phyloP scores from a whole-genome alignment of 768 basidiomycete species.

The Lentinula aciculospora region DNA sequence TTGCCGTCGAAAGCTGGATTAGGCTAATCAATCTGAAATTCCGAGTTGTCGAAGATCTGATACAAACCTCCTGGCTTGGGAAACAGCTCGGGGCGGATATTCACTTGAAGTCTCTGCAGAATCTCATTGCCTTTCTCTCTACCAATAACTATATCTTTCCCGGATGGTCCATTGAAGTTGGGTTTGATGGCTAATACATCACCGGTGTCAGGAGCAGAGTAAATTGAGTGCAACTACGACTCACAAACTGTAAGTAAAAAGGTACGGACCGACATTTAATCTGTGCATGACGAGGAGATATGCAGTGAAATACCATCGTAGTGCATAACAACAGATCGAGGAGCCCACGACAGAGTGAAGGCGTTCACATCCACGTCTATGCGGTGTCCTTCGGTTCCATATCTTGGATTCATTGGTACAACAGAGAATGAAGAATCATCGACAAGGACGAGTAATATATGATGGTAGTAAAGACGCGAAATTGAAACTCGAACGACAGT shows the following conservation, averaged over 20 bases:
- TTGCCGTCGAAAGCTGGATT: slow-evolving; percentile 26
- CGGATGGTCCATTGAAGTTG: slow-evolving; percentile 13
- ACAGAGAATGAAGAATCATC: background rate
- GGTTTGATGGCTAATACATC: slow-evolving; percentile 12
- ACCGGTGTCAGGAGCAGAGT: background rate
- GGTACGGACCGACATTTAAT: background rate
- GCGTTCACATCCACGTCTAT: slow-evolving; percentile 15
- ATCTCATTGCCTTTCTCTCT: slow-evolving; percentile 22
- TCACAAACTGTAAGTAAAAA: background rate
- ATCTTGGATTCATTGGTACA: background rate
- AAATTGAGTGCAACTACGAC: background rate
- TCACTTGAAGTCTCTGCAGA: slow-evolving; percentile 22
- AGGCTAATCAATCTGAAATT: background rate
- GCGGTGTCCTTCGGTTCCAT: background rate
- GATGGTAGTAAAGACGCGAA: too few species aligned
- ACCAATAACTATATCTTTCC: slow-evolving; percentile 18
- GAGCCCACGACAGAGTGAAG: slow-evolving; percentile 16
- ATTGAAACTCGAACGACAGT: background rate
- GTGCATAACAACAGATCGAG: slow-evolving; percentile 15
- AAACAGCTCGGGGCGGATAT: slow-evolving; percentile 18
- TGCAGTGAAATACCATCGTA: slow-evolving; percentile 16
- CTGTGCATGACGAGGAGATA: too few species aligned
- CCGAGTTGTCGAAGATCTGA: background rate
- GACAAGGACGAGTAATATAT: background rate
- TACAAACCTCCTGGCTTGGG: slow-evolving; percentile 19